Conservation (phyloP, 1,284 basidiomycete genomes). For the Naganishia cerealis region DNA sequence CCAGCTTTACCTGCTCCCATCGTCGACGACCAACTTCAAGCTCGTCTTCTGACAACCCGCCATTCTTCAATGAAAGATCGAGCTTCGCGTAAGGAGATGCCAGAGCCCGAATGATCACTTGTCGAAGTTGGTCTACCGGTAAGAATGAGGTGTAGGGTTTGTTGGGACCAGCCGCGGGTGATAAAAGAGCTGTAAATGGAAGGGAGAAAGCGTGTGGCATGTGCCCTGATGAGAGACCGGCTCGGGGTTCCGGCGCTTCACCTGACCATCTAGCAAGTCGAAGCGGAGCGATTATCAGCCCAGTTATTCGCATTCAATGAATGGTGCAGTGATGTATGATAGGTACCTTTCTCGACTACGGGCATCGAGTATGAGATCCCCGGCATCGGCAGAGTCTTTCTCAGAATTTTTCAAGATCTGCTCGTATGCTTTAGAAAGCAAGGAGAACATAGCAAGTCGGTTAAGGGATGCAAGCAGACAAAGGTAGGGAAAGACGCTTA, state of each 20-base stretch:
- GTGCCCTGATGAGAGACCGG: slow-evolving; percentile 84
- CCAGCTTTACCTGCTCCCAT: slow-evolving; percentile 60
- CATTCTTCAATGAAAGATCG: neutral
- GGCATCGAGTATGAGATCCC: slow-evolving; percentile 82
- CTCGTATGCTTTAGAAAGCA: slow-evolving; percentile 66
- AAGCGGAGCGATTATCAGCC: neutral
- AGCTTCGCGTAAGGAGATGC: slow-evolving; percentile 53
- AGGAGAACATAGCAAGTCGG: neutral
- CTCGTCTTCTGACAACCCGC: slow-evolving; percentile 26
- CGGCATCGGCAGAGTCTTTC: slow-evolving; percentile 57
- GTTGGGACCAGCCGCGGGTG: slow-evolving; percentile 47
- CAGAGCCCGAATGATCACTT: slow-evolving; percentile 64
- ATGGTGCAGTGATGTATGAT: neutral
- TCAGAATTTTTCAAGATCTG: slow-evolving; percentile 74
- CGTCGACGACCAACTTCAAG: slow-evolving; percentile 50
- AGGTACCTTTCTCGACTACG: slow-evolving; percentile 71
- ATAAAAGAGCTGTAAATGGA: slow-evolving; percentile 77
- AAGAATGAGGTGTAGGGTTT: slow-evolving; percentile 61
- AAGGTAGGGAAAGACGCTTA: slow-evolving; percentile 3
- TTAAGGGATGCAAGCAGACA: neutral
- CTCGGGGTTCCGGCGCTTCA: slow-evolving; percentile 81
- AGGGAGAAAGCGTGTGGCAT: slow-evolving; percentile 84
- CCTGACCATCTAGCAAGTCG: slow-evolving; percentile 67
- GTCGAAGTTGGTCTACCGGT: slow-evolving; percentile 61
- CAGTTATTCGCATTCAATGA: neutral